Evolutionary conservation across 1,284 basidiomycete genomes (phyloP).

Genomic region (Puccinia sorghi): DNA sequence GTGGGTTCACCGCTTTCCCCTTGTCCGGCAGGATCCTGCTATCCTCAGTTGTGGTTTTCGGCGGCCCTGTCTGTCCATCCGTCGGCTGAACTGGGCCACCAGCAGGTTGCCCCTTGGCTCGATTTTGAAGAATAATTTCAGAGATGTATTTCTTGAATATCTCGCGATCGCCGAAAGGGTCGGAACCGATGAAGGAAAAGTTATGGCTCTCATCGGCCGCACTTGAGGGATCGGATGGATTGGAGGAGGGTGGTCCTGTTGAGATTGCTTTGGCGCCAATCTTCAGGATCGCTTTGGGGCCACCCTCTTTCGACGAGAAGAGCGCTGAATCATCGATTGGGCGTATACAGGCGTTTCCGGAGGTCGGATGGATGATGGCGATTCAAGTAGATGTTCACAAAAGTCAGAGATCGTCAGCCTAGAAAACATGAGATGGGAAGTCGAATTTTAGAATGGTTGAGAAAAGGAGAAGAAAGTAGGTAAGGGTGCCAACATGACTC

Average conservation of each 20-base stretch:
- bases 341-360: background rate
- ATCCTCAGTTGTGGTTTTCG: conserved; percentile 52
- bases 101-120: conserved; percentile 51
- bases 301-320: conserved; percentile 77
- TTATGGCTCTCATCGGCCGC: conserved; percentile 60
- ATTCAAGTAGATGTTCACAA: background rate
- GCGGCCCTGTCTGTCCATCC: conserved; percentile 53
- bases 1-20: conserved; percentile 54
- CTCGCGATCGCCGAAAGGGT: conserved; percentile 68
- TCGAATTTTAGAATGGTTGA: too few species aligned
- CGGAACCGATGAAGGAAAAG: conserved; percentile 59
- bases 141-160: conserved; percentile 75
- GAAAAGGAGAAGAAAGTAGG: background rate
- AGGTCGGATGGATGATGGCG: background rate
- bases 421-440: background rate
- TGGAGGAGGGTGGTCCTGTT: background rate
- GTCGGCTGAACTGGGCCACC: conserved; percentile 58
- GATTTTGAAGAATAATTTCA: conserved; percentile 70
- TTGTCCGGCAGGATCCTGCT: conserved; percentile 50
- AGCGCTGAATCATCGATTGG: conserved; percentile 62
- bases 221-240: background rate
- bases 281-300: conserved; percentile 72
- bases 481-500: background rate
- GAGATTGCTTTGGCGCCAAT: conserved; percentile 59
- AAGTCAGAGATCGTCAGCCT: background rate